Evolutionary conservation across 306 rosid genomes (phyloP).

Genomic region (Castanea mollissima): DNA sequence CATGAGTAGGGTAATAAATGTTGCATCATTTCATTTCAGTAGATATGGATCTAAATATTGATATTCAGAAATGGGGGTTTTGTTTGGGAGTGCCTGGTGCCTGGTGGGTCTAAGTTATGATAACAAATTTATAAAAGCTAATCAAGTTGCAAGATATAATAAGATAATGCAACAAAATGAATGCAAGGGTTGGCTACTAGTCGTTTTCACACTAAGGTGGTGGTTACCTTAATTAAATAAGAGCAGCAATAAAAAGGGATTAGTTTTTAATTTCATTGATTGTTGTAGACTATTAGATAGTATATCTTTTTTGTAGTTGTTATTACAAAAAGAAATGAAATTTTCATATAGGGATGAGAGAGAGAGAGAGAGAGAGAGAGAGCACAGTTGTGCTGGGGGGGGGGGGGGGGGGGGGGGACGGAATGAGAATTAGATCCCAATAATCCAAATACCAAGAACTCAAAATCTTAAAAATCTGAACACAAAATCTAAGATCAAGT

Average conservation of each 20-base stretch:
- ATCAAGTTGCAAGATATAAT: constrained; percentile 27
- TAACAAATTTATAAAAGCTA: constrained; percentile 34
- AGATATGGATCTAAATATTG: constrained; percentile 49
- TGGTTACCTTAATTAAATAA: constrained; percentile 54
- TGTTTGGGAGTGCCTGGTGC: constrained; percentile 60
- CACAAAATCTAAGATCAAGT: constrained; percentile 18
- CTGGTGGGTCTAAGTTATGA: constrained; percentile 59
- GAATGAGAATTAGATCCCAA: constrained; percentile 12
- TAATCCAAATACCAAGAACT: constrained; percentile 22
- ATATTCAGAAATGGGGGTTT: constrained; percentile 38
- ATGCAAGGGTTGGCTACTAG: constrained; percentile 68
- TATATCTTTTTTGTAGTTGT: constrained; percentile 33
- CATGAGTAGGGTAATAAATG: constrained; percentile 37
- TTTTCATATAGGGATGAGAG: constrained; percentile 23
- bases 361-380: neutral
- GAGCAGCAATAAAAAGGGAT: constrained; percentile 51
- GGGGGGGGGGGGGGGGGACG: neutral
- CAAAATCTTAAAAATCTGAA: constrained; percentile 27
- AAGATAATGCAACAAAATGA: constrained; percentile 29
- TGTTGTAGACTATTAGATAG: constrained; percentile 14
- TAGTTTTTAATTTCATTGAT: constrained; percentile 30
- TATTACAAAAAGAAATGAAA: constrained; percentile 49
- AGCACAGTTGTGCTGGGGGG: too few relatives aligned
- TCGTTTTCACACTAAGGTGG: constrained; percentile 84
- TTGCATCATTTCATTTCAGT: constrained; percentile 46